phyloP scores from a whole-genome alignment of 1,139 yeast species.

The Candida anutae region DNA sequence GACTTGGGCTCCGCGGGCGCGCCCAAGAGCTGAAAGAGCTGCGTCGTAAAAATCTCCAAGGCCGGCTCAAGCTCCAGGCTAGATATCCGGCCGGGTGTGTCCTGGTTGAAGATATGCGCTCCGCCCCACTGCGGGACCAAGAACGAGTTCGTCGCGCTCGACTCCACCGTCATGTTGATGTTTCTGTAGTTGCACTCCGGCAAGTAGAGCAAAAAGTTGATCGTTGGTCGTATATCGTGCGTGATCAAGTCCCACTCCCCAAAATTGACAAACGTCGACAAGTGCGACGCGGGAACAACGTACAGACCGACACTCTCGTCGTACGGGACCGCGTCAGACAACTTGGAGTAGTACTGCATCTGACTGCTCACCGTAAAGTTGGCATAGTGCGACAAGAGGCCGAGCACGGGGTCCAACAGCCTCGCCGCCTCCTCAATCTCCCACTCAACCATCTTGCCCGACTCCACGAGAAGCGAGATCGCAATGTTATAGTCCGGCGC shows the following conservation, averaged over 20 bases:
- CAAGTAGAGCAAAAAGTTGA: conserved; percentile 61
- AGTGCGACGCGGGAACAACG: conserved; percentile 34
- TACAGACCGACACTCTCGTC: conserved; percentile 22
- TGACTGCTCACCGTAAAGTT: conserved; percentile 76
- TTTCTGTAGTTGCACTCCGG: conserved; percentile 39
- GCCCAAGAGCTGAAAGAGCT: conserved; percentile 67
- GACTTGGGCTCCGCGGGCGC: conserved; percentile 48
- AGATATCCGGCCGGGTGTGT: conserved; percentile 19
- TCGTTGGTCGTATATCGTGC: conserved; percentile 51
- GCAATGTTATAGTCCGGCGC: conserved; percentile 61
- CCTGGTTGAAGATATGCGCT: conserved; percentile 42
- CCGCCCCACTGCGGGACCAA: conserved; percentile 92
- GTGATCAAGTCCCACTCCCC: conserved; percentile 70
- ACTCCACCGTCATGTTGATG: conserved; percentile 37
- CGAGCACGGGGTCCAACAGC: conserved; percentile 21
- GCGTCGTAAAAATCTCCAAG: conserved; percentile 66
- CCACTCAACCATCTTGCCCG: conserved; percentile 34
- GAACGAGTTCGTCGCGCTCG: conserved; percentile 57
- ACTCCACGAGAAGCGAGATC: conserved; percentile 46
- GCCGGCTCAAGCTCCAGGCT: conserved; percentile 46
- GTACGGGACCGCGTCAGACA: conserved; percentile 20
- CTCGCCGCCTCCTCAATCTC: conserved; percentile 23
- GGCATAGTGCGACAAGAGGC: conserved; percentile 40
- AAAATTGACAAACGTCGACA: conserved; percentile 66
- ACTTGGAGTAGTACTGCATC: conserved; percentile 57